Percentiles rank a stretch among this genome's conserved stretches.
Evolutionary conservation across 83 land plant species (phyloP).

Genomic region (Thuja plicata): DNA sequence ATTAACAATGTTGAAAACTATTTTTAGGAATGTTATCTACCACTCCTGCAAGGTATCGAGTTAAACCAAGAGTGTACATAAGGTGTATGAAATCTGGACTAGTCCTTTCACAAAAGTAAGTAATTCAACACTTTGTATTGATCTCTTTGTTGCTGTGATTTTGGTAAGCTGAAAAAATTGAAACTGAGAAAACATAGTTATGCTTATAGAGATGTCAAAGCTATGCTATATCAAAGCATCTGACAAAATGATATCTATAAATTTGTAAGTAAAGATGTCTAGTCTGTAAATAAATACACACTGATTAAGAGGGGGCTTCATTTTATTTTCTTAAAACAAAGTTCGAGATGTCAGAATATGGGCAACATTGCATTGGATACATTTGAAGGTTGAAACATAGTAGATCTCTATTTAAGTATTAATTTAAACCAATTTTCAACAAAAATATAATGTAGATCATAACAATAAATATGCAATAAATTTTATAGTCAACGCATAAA

Average conservation of each 20-base stretch:
- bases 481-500: too few relatives aligned
- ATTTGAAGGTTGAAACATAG: too few relatives aligned
- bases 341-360: neutral
- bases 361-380: neutral
- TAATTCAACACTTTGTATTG: neutral
- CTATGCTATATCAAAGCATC: too few relatives aligned
- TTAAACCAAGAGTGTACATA: too few relatives aligned
- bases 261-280: too few relatives aligned
- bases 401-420: neutral
- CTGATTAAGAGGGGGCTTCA: neutral
- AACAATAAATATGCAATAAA: too few relatives aligned
- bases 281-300: neutral
- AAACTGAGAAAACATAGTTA: neutral
- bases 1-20: neutral
- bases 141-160: neutral
- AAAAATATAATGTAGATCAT: neutral
- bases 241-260: too few relatives aligned
- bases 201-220: too few relatives aligned
- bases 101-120: conserved; percentile 49
- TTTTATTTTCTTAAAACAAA: neutral
- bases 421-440: neutral
- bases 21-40: conserved; percentile 41
- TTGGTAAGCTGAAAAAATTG: neutral
- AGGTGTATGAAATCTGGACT: conserved; percentile 67
- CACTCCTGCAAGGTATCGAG: conserved; percentile 36